Evolutionary conservation across 2,329 filamentous ascomycete genomes (phyloP), one percentile per base, ranked within the genome.

Genomic region (Cercospora berteroae): DNA sequence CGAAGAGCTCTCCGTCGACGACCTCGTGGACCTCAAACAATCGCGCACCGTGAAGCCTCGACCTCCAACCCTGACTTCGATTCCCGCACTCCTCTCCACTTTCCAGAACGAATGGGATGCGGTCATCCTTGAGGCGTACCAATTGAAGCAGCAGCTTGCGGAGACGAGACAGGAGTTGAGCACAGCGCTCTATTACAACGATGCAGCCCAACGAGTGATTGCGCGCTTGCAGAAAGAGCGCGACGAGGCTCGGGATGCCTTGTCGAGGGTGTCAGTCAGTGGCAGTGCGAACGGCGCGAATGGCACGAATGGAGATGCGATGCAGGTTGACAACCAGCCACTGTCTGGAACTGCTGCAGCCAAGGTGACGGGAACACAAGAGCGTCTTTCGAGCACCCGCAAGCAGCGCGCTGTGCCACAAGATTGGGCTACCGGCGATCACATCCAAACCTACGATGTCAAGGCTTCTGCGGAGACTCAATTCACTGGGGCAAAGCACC

Each of bases 71-170:
- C 88, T 98, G 75, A 98, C 95, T 64, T 99, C 95, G 42, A 97
- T 99, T 77, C 95, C 95, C 23, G 93, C 95, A 18, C 87, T 99
- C 65, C 90, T 99, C 65, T 91, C 92, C 60, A 91, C 94, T 44
- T 98, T 99, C 80, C 95, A 99, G 80, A 96, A 96, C 79, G 95
- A 99, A 84, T 99, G 95, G 95, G 95, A 99, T 79, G 90, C 94
- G 8, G 83, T 97, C 55, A 92, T 94, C 12, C 84, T 98, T 39
- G 95, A 99, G 82, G 92, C 93, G 60, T 97, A 93, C 79, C 95
- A 92, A 73, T 83, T 98, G 68, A 90, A 92, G 81, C 92, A 97
- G 79, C 93, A 97, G 77, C 84, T 99, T 69, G 86, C 90, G 61
- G 92, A 96, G 78, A 96, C 94, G 50, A 86, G 94, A 72, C 94